Conservation (phyloP, 495 filamentous ascomycete genomes). For the Saxispiralis lemnorum region DNA sequence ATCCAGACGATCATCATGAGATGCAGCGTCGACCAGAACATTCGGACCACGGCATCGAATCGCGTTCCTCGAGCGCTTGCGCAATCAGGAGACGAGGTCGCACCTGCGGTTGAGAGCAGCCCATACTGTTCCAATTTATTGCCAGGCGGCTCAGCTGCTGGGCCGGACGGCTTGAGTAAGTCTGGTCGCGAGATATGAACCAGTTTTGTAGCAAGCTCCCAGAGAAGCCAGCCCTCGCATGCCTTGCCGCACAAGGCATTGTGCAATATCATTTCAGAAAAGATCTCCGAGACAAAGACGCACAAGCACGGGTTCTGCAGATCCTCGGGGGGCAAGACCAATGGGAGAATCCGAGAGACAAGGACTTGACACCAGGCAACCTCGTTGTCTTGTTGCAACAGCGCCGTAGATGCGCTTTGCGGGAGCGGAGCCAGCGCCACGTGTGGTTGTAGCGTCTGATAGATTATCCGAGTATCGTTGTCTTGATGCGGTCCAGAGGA, state of each 20-base stretch:
- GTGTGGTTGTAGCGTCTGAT: slow-evolving; percentile 68
- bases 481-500: not conserved
- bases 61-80: no score
- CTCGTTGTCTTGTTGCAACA: slow-evolving; percentile 57
- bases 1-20: slow-evolving; percentile 1
- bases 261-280: slow-evolving; percentile 71
- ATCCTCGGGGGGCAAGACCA: slow-evolving; percentile 82
- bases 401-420: slow-evolving; percentile 30
- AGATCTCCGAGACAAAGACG: slow-evolving; percentile 61
- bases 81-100: no score
- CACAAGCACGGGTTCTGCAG: slow-evolving; percentile 71
- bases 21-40: slow-evolving; percentile 6
- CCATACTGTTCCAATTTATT: slow-evolving; percentile 22
- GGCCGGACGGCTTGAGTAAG: not conserved
- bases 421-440: slow-evolving; percentile 55
- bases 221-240: slow-evolving; percentile 73
- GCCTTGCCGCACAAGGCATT: slow-evolving; percentile 56
- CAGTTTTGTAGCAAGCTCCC: slow-evolving; percentile 56
- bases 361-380: slow-evolving; percentile 63
- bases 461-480: slow-evolving; percentile 33
- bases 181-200: slow-evolving; percentile 20
- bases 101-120: slow-evolving; percentile 15
- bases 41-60: not conserved
- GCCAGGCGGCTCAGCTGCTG: not conserved
- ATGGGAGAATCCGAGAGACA: slow-evolving; percentile 55